Evolutionary conservation across 768 basidiomycete genomes (phyloP).

Genomic region (Amanita inopinata): DNA sequence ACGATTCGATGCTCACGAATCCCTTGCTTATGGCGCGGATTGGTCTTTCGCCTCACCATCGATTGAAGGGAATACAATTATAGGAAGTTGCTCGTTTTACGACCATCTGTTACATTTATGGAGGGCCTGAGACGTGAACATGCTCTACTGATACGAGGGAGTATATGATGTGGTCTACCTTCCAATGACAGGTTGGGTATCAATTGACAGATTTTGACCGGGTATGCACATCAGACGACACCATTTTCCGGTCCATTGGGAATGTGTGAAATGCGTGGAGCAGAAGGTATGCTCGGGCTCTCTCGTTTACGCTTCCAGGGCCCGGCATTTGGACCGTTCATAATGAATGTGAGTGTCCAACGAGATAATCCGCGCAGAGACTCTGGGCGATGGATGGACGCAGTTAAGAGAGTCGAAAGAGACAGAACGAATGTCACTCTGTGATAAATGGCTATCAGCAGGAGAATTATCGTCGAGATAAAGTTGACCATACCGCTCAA

Average conservation of each 20-base stretch:
- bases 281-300: constrained; percentile 20
- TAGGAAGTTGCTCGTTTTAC: constrained; percentile 94
- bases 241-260: too few relatives aligned
- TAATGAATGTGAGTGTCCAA: constrained; percentile 61
- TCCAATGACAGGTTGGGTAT: too few relatives aligned
- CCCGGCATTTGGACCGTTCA: constrained; percentile 47
- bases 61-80: constrained; percentile 31
- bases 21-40: constrained; percentile 87
- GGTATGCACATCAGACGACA: not conserved
- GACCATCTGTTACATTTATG: constrained; percentile 81
- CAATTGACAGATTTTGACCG: not conserved
- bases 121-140: constrained; percentile 39
- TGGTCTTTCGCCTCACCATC: constrained; percentile 51
- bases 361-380: constrained; percentile 63
- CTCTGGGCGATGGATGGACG: constrained; percentile 50
- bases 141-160: not conserved
- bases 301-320: constrained; percentile 39
- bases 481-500: constrained; percentile 52
- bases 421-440: constrained; percentile 57
- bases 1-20: constrained; percentile 67
- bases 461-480: not conserved
- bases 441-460: not conserved
- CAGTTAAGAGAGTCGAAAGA: constrained; percentile 54
- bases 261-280: too few relatives aligned
- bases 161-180: not conserved